Base-by-base conservation (phyloP, 768 basidiomycete species). In the Rhizopogon rudus region DNA sequence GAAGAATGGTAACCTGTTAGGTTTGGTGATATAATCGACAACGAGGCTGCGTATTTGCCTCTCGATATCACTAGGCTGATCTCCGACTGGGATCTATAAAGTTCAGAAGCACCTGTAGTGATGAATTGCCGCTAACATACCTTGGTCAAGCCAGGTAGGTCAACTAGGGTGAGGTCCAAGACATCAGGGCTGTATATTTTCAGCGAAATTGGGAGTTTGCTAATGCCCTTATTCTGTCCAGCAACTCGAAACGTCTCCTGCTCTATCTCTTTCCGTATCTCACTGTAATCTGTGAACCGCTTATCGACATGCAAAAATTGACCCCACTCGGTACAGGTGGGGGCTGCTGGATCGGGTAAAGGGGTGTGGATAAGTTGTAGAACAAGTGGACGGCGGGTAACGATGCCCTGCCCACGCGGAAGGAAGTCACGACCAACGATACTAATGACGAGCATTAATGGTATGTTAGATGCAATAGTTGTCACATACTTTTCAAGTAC, bases 51-150 rank as follows among this genome's bases (percentile, higher is more conserved):
- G 88, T 60, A 99, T 98, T 73, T 98, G 97, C 17, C 90, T 80
- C 67, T 99, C 96, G 49, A 99, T 99, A 66, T 99, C 96, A 57
- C 93, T 93, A 5, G 96, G 96, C 71, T 99, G 96, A 70, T 97
- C 94, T 12, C 95, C 93, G 5, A 96, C 93, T 0, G 93, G 93
- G 60, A 96, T 93, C 92, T 94, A 61, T 39, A 53, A 39, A 37
- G 44, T 39, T 1, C 22, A 40, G 57, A 28, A 61, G 44, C 28
- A 49, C 40, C n/a, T 35, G 14, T 22, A 25, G 44, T 12, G 25
- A 43, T 41, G 13, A 31, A 52, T 10, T n/a, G 7, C 6, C 35
- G 12, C 2, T 16, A 1, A 71, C 81, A 57, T 58, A 89, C 92
- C 79, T 99, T 99, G 35, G 97, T 99, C 63, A 99, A 73, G 29